Evolutionary conservation across 1,139 yeast species (phyloP), one percentile per base, ranked within the genome.

Genomic region (Sporopachydermia cereana): DNA sequence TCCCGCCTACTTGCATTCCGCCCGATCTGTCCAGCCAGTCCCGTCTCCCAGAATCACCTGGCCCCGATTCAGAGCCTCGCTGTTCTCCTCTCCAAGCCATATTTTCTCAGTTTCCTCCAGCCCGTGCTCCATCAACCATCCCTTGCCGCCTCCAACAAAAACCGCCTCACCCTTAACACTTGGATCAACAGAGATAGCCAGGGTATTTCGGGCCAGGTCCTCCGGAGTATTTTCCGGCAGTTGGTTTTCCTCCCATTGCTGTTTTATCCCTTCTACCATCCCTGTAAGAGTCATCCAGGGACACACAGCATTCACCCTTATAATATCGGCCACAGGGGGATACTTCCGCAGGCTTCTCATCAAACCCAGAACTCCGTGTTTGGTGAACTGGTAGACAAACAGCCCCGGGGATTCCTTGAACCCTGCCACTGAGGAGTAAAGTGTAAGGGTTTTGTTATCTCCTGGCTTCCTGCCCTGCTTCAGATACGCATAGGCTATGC

Each of bases 341-440:
- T 34, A 34, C 22, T 34, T 34, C 22, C 39, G 18, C n/a, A 34
- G 17, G 9, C 20, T 12, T 34, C 39, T 34, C 39, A 34, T 34
- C 18, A 34, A 20, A 34, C 39, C 39, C 9, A 34, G 9, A 7
- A 34, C 39, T 7, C 39, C 39, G 22, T 34, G 39, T 34, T 34
- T 34, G 18, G 39, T 34, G 39, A 34, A 34, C 17, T 34, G 39
- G n/a, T 34, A 34, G 17, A 34, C 39, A n/a, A 34, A 34, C 39
- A 34, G 22, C 9, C 39, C 39, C 9, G 39, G 39, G 9, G 39
- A 34, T 21, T 34, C 39, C 17, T 34, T 34, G n/a, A 34, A 34
- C 18, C 39, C 39, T 12, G 39, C 39, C 12, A 34, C 39, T 34
- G 39, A 34, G 39, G 39, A 12, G 17, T 12, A 34, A 7, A 34